Percentiles rank a stretch among this genome's conserved stretches.
Conservation (phyloP, 1,139 yeast species). For the Saccharomycopsis crataegensis region DNA sequence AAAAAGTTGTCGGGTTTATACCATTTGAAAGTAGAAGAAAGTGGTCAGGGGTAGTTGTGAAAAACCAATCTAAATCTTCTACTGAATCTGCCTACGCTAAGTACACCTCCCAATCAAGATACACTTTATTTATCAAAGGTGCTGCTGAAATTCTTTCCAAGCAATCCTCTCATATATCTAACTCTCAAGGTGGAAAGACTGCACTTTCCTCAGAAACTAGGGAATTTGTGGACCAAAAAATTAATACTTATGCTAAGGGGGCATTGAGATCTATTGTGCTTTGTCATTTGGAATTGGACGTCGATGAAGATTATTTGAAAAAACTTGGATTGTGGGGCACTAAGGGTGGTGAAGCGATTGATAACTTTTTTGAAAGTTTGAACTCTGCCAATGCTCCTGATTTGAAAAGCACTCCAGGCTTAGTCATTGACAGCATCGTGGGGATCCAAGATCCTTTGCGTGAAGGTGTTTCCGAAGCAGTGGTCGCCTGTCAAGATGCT, state of each 20-base stretch:
- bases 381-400: constrained; percentile 19
- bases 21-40: constrained; percentile 92
- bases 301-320: constrained; percentile 25
- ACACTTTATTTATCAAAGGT: constrained; percentile 73
- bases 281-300: constrained; percentile 83
- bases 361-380: background rate
- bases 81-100: constrained; percentile 11
- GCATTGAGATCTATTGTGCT: constrained; percentile 83
- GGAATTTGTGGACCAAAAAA: constrained; percentile 34
- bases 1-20: constrained; percentile 43
- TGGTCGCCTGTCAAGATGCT: constrained; percentile 73
- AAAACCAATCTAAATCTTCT: constrained; percentile 15
- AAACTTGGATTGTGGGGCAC: constrained; percentile 37
- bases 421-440: constrained; percentile 61
- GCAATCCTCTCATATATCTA: constrained; percentile 17
- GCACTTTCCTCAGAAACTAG: constrained; percentile 39
- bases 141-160: constrained; percentile 84
- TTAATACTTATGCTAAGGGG: constrained; percentile 59
- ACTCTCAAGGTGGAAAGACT: background rate
- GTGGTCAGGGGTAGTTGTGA: constrained; percentile 79
- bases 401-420: constrained; percentile 29
- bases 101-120: constrained; percentile 31
- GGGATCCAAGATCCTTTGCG: constrained; percentile 96
- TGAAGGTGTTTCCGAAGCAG: constrained; percentile 85
- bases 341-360: background rate